These are phyloP conservation scores for Rubia balearica DNA, from an alignment of 305 asterid species.

Conservation along the genomic window DNA sequence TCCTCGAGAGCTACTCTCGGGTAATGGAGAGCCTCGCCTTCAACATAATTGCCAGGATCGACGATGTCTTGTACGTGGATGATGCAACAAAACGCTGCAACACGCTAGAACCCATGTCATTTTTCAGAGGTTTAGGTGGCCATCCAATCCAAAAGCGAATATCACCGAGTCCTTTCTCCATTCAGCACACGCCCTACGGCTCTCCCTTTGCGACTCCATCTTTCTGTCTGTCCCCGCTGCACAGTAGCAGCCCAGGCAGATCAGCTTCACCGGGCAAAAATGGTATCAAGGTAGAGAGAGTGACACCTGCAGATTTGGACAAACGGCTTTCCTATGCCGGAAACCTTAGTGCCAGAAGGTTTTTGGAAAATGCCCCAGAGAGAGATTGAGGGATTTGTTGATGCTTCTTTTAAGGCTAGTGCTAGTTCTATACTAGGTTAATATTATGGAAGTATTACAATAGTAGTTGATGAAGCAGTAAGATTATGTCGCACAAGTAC, in stretches of 20 bases:
- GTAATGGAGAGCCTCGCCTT: slow-evolving; percentile 98
- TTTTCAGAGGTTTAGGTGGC: slow-evolving; percentile 75
- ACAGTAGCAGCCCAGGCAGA: slow-evolving; percentile 56
- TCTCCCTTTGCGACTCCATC: slow-evolving; percentile 93
- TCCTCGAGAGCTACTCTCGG: slow-evolving; percentile 95
- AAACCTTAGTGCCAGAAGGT: slow-evolving; percentile 60
- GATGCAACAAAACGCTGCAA: slow-evolving; percentile 64
- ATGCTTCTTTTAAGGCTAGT: neutral
- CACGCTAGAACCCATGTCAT: slow-evolving; percentile 57
- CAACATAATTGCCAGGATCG: slow-evolving; percentile 89
- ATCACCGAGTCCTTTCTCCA: slow-evolving; percentile 92
- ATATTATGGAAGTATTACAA: slow-evolving; percentile 4
- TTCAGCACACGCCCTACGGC: slow-evolving; percentile 79
- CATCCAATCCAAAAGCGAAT: slow-evolving; percentile 83
- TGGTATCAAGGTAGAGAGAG: slow-evolving; percentile 38
- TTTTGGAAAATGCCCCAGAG: slow-evolving; percentile 60
- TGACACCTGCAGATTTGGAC: slow-evolving; percentile 57
- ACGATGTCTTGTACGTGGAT: slow-evolving; percentile 77
- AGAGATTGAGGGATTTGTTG: slow-evolving; percentile 40
- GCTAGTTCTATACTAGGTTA: slow-evolving; percentile 4
- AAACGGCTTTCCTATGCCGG: slow-evolving; percentile 79
- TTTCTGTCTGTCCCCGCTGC: slow-evolving; percentile 65
- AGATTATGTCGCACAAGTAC: neutral
- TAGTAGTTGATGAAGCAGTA: neutral
- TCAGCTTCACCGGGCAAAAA: slow-evolving; percentile 44